Evolutionary conservation across 129 eudicot species (phyloP).

Genomic region (Pseudognaphalium luteoalbum): DNA sequence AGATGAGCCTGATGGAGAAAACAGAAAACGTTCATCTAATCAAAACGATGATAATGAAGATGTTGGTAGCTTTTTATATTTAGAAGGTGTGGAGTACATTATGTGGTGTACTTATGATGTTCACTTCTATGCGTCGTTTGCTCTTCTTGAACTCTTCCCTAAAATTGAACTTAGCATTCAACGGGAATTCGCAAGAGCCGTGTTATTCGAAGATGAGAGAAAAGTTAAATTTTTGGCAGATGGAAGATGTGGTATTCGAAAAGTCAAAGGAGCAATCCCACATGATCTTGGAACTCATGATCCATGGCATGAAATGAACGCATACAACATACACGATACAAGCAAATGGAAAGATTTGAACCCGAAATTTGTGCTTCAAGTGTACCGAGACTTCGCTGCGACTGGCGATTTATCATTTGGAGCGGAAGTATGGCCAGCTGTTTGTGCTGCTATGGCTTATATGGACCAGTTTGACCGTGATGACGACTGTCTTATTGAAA

Average conservation of each 20-base stretch:
- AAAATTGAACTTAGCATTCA: constrained; percentile 95
- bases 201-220: constrained; percentile 72
- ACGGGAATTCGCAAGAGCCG: constrained; percentile 93
- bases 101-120: constrained; percentile 99
- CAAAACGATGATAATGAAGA: constrained; percentile 50
- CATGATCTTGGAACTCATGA: constrained; percentile 99
- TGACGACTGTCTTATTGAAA: constrained; percentile 72
- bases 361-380: constrained; percentile 96
- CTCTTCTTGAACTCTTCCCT: constrained; percentile 90
- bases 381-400: constrained; percentile 82
- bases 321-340: constrained; percentile 95
- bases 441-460: constrained; percentile 89
- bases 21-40: constrained; percentile 13
- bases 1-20: constrained; percentile 38
- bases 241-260: constrained; percentile 87
- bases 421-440: constrained; percentile 93
- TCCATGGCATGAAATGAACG: constrained; percentile 99
- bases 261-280: constrained; percentile 89
- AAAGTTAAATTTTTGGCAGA: constrained; percentile 80
- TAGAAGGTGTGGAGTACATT: constrained; percentile 95
- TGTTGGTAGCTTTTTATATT: constrained; percentile 84
- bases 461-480: constrained; percentile 95
- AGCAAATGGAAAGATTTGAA: constrained; percentile 96
- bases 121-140: constrained; percentile 96
- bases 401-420: constrained; percentile 87